Evolutionary conservation across 2,329 filamentous ascomycete genomes (phyloP), one percentile per base, ranked within the genome.

Genomic region (Neofusicoccum kwambonambiense): DNA sequence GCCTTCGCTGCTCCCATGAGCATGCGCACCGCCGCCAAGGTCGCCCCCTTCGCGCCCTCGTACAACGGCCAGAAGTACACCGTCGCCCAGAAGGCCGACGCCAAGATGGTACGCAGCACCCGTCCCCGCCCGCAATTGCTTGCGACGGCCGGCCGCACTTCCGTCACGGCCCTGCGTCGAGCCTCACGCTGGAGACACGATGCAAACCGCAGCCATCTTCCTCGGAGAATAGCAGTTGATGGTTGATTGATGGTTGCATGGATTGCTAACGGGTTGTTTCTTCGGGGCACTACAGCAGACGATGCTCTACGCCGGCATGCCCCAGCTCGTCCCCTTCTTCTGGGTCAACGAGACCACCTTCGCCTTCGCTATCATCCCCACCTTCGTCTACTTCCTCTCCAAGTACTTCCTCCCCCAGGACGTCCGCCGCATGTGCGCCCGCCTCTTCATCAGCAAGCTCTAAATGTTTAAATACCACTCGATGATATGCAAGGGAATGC

Each of bases 381-480:
- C 76, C 62, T 75, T 79, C 69, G 78, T 79, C 75, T 79, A 79
- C 73, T 63, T 79, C 70, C 72, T 79, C 70, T 78, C 77, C 68
- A 79, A 79, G 70, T 79, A 79, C 74, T 73, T 78, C 66, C 75
- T 79, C 44, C 77, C 77, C 67, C 75, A 79, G 73, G 74, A 73
- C 66, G 70, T 79, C 67, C 77, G 77, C 69, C 70, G 76, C 54
- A 77, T 78, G 73, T 73, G 72, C 63, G 77, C 77, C 66, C 74
- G 77, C 63, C 73, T 79, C 62, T 79, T 79, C 73, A 79, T 79
- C 73, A 78, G 75, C 76, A 79, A 79, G 76, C 73, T 79, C 72
- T 79, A 77, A 56, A 52, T 4, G 9, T 15, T 35, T n/a, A 34
- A 39, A 60, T 60, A 60, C 56, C 56, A 60, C 42, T 31, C 56